These are phyloP conservation scores for Jasminum sambac DNA, from an alignment of 257 asterid species.

Conservation along the genomic window DNA sequence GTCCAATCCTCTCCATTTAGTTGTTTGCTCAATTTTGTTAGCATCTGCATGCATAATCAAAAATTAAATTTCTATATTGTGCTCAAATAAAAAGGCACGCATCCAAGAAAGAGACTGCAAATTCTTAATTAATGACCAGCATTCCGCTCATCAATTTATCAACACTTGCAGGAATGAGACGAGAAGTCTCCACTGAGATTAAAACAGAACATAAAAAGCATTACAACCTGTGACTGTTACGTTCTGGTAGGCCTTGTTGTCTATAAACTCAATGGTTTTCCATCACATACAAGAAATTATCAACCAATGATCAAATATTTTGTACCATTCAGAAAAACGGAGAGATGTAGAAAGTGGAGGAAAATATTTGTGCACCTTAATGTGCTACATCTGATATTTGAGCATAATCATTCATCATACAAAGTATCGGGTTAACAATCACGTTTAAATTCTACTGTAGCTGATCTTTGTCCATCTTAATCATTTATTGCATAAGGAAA, in stretches of 20 bases:
- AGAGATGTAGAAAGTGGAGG: neutral
- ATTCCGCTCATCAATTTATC: neutral
- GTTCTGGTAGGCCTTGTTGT: neutral
- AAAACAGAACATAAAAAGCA: neutral
- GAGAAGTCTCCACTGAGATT: neutral
- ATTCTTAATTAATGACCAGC: constrained; percentile 18
- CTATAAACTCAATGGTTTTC: neutral
- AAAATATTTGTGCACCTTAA: neutral
- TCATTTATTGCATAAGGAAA: neutral
- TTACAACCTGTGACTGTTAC: neutral
- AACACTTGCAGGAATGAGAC: constrained; percentile 7
- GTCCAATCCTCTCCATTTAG: constrained; percentile 91
- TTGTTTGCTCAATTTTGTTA: constrained; percentile 77
- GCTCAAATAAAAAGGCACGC: neutral
- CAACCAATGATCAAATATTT: neutral
- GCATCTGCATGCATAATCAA: constrained; percentile 57
- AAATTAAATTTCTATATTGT: constrained; percentile 8
- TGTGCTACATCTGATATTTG: neutral
- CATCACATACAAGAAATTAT: neutral
- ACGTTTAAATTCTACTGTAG: neutral
- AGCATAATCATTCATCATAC: neutral
- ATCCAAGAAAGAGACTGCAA: neutral
- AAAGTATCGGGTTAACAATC: neutral
- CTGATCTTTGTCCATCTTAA: neutral
- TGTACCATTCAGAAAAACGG: neutral